These are phyloP conservation scores for Digitaria exilis DNA, from an alignment of 202 grass and related monocot genomes.

Conservation along the genomic window DNA sequence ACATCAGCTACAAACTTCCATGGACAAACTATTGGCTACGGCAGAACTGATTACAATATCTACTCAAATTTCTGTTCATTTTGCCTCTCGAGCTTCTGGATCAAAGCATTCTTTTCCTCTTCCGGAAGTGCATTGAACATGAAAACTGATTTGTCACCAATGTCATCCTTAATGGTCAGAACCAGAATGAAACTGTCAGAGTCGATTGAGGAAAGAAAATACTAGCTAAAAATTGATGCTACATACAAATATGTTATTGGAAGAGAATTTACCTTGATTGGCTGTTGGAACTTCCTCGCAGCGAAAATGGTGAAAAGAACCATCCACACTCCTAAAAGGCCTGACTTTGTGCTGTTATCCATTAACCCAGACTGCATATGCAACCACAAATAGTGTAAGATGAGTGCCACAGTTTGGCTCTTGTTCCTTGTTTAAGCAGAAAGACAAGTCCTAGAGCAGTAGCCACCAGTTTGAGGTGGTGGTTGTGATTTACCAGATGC, in stretches of 20 bases:
- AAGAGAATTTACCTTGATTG: constrained; percentile 69
- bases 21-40: background rate
- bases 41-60: background rate
- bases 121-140: constrained; percentile 86
- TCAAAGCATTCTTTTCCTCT: constrained; percentile 78
- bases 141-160: constrained; percentile 92
- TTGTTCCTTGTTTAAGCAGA: background rate
- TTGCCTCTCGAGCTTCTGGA: constrained; percentile 61
- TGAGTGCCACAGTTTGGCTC: background rate
- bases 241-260: background rate
- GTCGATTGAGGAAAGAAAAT: background rate
- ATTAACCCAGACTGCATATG: constrained; percentile 69
- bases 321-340: constrained; percentile 80
- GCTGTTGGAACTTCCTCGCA: constrained; percentile 86
- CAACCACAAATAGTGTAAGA: background rate
- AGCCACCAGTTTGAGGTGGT: background rate
- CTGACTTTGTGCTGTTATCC: constrained; percentile 65
- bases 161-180: constrained; percentile 61
- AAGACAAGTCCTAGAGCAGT: background rate
- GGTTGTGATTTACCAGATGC: constrained; percentile 65
- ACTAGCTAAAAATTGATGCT: background rate
- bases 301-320: constrained; percentile 68
- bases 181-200: background rate
- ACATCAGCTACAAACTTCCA: constrained; percentile 1
- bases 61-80: constrained; percentile 51